Evolutionary conservation across 768 basidiomycete species (phyloP).

Genomic region (Calocera viscosa): DNA sequence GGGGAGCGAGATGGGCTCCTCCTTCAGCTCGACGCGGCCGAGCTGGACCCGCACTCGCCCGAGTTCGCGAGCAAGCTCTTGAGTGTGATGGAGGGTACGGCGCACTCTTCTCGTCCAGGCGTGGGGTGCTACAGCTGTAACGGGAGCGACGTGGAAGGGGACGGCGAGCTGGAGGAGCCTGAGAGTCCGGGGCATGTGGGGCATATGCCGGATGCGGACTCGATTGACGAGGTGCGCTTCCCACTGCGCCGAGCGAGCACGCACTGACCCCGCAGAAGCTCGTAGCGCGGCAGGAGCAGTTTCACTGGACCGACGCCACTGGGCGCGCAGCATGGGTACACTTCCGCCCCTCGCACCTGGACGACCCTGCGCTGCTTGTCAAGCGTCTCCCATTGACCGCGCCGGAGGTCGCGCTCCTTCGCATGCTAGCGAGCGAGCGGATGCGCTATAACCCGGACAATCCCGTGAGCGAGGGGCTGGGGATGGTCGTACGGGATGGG

Average conservation of each 20-base stretch:
- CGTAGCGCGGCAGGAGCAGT: neutral
- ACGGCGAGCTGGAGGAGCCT: neutral
- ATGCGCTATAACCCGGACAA: neutral
- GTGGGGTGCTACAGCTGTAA: neutral
- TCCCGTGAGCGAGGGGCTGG: neutral
- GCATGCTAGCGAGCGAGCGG: neutral
- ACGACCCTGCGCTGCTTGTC: neutral
- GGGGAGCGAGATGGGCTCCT: neutral
- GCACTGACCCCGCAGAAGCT: neutral
- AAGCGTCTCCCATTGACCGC: neutral
- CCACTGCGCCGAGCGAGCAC: neutral
- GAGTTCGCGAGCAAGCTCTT: neutral
- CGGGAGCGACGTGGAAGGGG: neutral
- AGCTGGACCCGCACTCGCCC: neutral
- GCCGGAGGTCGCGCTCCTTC: neutral
- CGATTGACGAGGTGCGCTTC: neutral
- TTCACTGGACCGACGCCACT: neutral
- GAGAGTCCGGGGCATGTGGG: slow-evolving; percentile 5
- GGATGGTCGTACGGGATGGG: neutral
- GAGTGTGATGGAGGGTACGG: neutral
- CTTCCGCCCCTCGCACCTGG: neutral
- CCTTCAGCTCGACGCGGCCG: neutral
- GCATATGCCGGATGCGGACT: neutral
- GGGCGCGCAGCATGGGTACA: neutral
- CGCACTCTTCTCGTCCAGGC: neutral